phyloP scores from a whole-genome alignment of 2,329 filamentous ascomycete species.

The Colletotrichum noveboracense region DNA sequence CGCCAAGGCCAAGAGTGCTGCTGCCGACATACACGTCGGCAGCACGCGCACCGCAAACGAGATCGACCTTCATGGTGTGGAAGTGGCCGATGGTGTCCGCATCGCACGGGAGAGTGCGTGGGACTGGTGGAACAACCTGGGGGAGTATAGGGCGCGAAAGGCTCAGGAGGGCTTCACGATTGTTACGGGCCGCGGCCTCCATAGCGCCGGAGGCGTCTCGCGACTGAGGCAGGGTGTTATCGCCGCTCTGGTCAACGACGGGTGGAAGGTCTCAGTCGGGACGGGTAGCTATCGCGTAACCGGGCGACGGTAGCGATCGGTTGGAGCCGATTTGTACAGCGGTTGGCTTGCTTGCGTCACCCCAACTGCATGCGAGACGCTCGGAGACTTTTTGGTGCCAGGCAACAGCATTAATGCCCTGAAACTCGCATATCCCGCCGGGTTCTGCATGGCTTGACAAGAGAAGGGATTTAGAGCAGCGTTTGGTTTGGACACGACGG shows the following conservation, averaged over 20 bases:
- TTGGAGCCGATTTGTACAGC: not conserved
- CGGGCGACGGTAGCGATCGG: conserved; percentile 51
- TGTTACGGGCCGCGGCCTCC: conserved; percentile 80
- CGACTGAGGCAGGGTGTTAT: conserved; percentile 82
- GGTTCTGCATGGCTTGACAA: not conserved
- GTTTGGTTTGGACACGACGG: not conserved
- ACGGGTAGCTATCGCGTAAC: conserved; percentile 74
- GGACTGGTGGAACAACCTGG: conserved; percentile 78
- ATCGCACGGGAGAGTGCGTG: conserved; percentile 74
- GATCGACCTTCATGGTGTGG: conserved; percentile 85
- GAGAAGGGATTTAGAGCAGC: not conserved
- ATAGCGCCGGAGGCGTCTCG: conserved; percentile 78
- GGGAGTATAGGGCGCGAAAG: conserved; percentile 62
- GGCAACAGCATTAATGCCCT: conserved; percentile 4
- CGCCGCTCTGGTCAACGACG: conserved; percentile 74
- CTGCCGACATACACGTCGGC: conserved; percentile 74
- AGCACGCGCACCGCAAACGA: conserved; percentile 64
- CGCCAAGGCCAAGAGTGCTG: conserved; percentile 63
- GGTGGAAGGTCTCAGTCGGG: conserved; percentile 81
- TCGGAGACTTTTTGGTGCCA: not conserved
- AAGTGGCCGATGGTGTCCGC: conserved; percentile 78
- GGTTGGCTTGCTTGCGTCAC: not conserved
- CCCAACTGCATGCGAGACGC: not conserved
- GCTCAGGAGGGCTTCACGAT: conserved; percentile 69
- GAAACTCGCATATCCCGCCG: not conserved